Evolutionary conservation across 192 early-diverging fungal species (phyloP), one percentile per base, ranked within the genome.

Genomic region (Coemansia sp.): DNA sequence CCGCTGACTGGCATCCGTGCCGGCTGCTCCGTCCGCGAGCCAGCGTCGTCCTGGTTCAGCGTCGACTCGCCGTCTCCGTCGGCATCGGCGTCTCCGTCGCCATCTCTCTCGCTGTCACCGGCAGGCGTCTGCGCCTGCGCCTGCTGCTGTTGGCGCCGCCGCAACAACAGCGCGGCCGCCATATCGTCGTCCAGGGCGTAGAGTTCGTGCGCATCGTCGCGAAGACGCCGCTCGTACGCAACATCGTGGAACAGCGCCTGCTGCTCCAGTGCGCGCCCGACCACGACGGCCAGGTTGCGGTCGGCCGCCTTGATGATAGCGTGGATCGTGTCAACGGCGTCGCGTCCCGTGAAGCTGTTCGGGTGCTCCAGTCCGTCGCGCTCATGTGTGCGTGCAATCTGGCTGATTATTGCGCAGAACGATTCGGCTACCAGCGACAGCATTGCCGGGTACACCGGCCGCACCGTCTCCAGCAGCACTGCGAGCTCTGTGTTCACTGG

Each of bases 211-310:
- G 85, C 67, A 54, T 90, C 90, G 68, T 97, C 95, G n/a, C 94
- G 89, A 57, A 98, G 86, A 7, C 92, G 85, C 77, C 93, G 91
- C 46, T 90, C 89, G 74, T 92, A 95, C 8, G 84, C 89, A 13
- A 97, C 94, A 76, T 98, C 94, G 72, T 95, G 91, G 79, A 98
- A 95, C 63, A 97, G 89, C 43, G 87, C 87, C 80, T 98, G 97
- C 52, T 90, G 86, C 71, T 93, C 94, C 62, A 98, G 77, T 15
- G 95, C 91, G 16, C 95, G 87, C 18, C 97, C 97, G 15, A 96
- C 75, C 9, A 95, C 83, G 32, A 97, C 75, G 6, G 94, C 93
- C 55, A 95, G 78, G 65, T 97, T 94, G 60, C 95, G 86, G 66
- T 98, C 94, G 5, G 86, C 89, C 3, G 94, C 91, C 63, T 88